These are phyloP conservation scores for Anisodus tanguticus DNA, from an alignment of 257 asterid species.

Conservation along the genomic window DNA sequence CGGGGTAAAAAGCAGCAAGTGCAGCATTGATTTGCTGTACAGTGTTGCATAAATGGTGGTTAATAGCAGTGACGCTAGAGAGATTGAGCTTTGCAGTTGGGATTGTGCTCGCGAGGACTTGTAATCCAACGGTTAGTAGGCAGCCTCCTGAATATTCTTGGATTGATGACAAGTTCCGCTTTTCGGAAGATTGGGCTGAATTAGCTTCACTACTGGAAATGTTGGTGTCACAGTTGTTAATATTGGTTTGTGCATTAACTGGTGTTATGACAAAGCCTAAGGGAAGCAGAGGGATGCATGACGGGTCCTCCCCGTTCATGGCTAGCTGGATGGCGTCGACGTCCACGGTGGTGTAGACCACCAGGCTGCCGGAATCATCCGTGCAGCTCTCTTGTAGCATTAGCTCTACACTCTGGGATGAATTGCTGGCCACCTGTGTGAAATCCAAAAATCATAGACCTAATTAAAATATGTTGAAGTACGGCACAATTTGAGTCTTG, in stretches of 20 bases:
- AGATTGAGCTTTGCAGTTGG: conserved; percentile 83
- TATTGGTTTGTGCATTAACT: conserved; percentile 26
- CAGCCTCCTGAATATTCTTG: conserved; percentile 48
- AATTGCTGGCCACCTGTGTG: conserved; percentile 88
- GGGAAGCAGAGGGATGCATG: conserved; percentile 83
- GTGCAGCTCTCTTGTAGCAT: conserved; percentile 94
- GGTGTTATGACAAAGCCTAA: conserved; percentile 78
- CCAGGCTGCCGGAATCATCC: conserved; percentile 81
- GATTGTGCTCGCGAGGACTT: conserved; percentile 78
- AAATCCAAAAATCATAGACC: background rate
- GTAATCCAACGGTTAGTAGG: conserved; percentile 80
- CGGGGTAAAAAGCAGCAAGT: conserved; percentile 38
- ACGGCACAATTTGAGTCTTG: background rate
- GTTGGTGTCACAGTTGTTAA: conserved; percentile 24
- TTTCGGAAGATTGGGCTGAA: conserved; percentile 32
- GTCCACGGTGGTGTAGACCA: conserved; percentile 80
- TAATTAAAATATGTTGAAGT: background rate
- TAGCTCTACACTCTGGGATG: conserved; percentile 87
- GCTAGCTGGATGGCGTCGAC: conserved; percentile 87
- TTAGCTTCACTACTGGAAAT: conserved; percentile 19
- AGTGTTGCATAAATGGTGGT: conserved; percentile 71
- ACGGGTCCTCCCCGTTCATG: conserved; percentile 90
- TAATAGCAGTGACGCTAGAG: conserved; percentile 73
- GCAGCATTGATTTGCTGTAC: conserved; percentile 70
- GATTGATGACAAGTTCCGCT: conserved; percentile 40